Evolutionary conservation across 2,329 filamentous ascomycete genomes (phyloP).

Genomic region (Fusarium globosum): DNA sequence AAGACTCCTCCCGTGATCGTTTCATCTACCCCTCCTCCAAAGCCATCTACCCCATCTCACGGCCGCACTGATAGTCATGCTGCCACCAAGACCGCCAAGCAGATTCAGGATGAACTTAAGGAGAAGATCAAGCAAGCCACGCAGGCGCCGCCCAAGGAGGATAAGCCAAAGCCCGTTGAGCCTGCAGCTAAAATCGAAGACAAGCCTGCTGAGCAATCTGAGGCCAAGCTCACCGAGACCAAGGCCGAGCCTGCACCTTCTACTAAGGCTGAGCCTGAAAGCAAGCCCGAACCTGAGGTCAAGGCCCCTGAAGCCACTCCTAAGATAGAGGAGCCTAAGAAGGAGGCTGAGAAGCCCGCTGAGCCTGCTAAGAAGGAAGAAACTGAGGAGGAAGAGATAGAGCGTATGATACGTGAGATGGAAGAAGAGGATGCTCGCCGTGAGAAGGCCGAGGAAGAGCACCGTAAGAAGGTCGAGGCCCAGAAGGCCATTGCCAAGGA

Average conservation of each 20-base stretch:
- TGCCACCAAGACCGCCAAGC: slow-evolving; percentile 77
- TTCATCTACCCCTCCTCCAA: slow-evolving; percentile 84
- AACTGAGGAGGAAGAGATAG: slow-evolving; percentile 66
- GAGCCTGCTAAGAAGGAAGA: slow-evolving; percentile 50
- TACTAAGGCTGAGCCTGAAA: slow-evolving; percentile 37
- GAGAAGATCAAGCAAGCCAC: slow-evolving; percentile 78
- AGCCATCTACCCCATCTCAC: slow-evolving; percentile 76
- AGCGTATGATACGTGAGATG: slow-evolving; percentile 71
- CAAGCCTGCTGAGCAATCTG: slow-evolving; percentile 42
- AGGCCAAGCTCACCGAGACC: slow-evolving; percentile 14
- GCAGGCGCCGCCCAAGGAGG: slow-evolving; percentile 50
- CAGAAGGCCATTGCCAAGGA: slow-evolving; percentile 61
- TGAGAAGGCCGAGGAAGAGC: slow-evolving; percentile 49
- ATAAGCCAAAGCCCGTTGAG: slow-evolving; percentile 42
- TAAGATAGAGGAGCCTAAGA: slow-evolving; percentile 43
- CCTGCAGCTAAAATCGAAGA: slow-evolving; percentile 46
- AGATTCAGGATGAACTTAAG: slow-evolving; percentile 85
- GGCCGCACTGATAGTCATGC: slow-evolving; percentile 76
- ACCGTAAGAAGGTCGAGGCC: slow-evolving; percentile 60
- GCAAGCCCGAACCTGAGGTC: slow-evolving; percentile 46
- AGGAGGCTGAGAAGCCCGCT: slow-evolving; percentile 42
- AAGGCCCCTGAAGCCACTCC: slow-evolving; percentile 42
- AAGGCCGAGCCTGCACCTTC: slow-evolving; percentile 36
- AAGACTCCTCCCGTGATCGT: slow-evolving; percentile 78
- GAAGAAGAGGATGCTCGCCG: slow-evolving; percentile 53